Conservation (phyloP, 2,329 filamentous ascomycete genomes). For the Bipolaris oryzae region DNA sequence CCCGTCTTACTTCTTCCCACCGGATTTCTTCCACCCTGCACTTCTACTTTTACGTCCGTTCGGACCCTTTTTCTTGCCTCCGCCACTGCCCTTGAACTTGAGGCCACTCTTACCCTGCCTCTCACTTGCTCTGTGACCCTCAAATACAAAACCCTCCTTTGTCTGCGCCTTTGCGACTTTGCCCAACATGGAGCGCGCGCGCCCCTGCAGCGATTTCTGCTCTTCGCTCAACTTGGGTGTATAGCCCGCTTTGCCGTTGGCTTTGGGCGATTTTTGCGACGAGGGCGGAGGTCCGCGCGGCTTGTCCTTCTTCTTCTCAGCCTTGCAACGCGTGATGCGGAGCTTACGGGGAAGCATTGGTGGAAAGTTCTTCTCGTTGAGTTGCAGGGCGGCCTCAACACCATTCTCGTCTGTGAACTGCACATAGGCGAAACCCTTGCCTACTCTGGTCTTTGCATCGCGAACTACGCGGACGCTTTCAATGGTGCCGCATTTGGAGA, state of each 20-base stretch:
- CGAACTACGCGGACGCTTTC: slow-evolving; percentile 93
- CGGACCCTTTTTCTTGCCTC: slow-evolving; percentile 48
- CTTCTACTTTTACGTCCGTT: slow-evolving; percentile 53
- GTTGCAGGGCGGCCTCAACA: slow-evolving; percentile 87
- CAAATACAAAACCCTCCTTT: slow-evolving; percentile 77
- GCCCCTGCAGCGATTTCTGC: slow-evolving; percentile 73
- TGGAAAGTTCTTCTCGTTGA: slow-evolving; percentile 90
- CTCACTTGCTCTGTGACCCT: slow-evolving; percentile 74
- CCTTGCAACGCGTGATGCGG: slow-evolving; percentile 85
- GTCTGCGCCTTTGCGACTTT: slow-evolving; percentile 68
- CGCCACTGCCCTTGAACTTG: slow-evolving; percentile 58
- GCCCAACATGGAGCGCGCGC: slow-evolving; percentile 75
- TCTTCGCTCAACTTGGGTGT: slow-evolving; percentile 73
- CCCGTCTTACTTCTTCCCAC: slow-evolving; percentile 37
- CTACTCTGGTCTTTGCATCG: slow-evolving; percentile 86
- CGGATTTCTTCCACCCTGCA: slow-evolving; percentile 53
- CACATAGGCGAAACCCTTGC: slow-evolving; percentile 97
- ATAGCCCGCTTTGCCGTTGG: slow-evolving; percentile 59
- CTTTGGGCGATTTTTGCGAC: slow-evolving; percentile 13
- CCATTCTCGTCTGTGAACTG: slow-evolving; percentile 88
- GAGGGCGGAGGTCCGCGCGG: slow-evolving; percentile 40
- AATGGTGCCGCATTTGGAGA: slow-evolving; percentile 77
- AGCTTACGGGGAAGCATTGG: slow-evolving; percentile 90
- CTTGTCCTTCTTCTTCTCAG: slow-evolving; percentile 54
- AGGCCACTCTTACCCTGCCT: slow-evolving; percentile 69